Conservation (phyloP, 2,329 filamentous ascomycete species). For the Aureobasidium sp. region DNA sequence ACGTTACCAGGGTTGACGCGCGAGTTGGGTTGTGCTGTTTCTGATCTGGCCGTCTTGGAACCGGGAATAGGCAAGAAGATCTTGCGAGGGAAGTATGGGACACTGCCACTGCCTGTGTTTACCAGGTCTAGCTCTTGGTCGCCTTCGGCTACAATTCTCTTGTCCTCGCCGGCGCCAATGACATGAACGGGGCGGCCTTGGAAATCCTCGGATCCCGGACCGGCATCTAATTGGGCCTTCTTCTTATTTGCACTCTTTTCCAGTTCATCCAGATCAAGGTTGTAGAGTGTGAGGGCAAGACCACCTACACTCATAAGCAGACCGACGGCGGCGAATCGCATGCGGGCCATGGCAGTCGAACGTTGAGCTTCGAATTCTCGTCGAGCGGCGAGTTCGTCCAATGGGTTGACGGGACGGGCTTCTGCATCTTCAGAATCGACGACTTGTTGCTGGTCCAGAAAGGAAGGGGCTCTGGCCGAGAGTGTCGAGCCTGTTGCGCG, state of each 20-base stretch:
- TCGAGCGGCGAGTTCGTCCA: conserved; percentile 19
- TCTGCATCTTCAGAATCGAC: conserved; percentile 1
- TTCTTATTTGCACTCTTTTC: conserved; percentile 20
- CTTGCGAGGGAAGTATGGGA: conserved; percentile 68
- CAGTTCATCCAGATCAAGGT: conserved; percentile 26
- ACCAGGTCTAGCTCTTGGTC: conserved; percentile 62
- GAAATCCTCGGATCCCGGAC: conserved; percentile 31
- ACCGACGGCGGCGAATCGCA: conserved; percentile 30
- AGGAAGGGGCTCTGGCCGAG: conserved; percentile 11
- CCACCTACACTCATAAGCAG: conserved; percentile 24
- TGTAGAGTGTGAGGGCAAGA: conserved; percentile 23
- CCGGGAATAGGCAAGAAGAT: conserved; percentile 52
- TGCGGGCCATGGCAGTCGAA: conserved; percentile 23
- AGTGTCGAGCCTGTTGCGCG: conserved; percentile 19
- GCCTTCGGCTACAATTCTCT: conserved; percentile 38
- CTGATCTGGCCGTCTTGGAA: conserved; percentile 4
- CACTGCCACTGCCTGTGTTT: conserved; percentile 69
- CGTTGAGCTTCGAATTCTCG: conserved; percentile 22
- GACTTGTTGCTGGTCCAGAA: conserved; percentile 3
- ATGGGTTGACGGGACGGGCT: conserved; percentile 13
- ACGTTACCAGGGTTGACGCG: conserved; percentile 24
- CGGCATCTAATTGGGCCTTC: conserved; percentile 25
- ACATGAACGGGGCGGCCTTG: conserved; percentile 49
- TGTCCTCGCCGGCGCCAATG: conserved; percentile 51
- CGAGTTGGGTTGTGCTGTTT: conserved; percentile 21